phyloP scores from a whole-genome alignment of 2,329 filamentous ascomycete genomes.

The Fusarium zealandicum region DNA sequence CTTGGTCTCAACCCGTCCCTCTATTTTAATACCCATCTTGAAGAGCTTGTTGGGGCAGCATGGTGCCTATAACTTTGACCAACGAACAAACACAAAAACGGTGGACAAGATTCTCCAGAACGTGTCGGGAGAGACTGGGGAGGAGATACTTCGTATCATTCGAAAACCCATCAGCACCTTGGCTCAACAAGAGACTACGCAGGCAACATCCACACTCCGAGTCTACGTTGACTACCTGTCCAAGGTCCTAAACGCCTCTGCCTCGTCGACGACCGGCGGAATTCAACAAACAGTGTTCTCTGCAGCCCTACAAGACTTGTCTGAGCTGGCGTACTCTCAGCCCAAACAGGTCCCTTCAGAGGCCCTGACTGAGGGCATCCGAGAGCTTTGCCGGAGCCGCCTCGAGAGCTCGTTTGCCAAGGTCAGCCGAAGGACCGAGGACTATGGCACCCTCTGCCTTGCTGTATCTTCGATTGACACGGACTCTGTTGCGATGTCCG shows the following conservation, averaged over 20 bases:
- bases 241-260: conserved; percentile 55
- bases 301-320: conserved; percentile 59
- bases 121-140: conserved; percentile 63
- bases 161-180: conserved; percentile 51
- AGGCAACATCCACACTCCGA: conserved; percentile 50
- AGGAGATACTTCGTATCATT: conserved; percentile 58
- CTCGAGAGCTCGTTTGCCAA: conserved; percentile 66
- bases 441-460: conserved; percentile 61
- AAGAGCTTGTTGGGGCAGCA: conserved; percentile 72
- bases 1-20: conserved; percentile 67
- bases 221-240: conserved; percentile 63
- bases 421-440: conserved; percentile 61
- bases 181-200: conserved; percentile 36
- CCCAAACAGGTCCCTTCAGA: conserved; percentile 52
- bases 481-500: conserved; percentile 61
- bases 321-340: conserved; percentile 62
- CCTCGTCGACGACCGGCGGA: conserved; percentile 39
- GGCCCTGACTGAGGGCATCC: conserved; percentile 58
- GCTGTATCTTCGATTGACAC: conserved; percentile 63
- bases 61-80: conserved; percentile 82
- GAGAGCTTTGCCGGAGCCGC: conserved; percentile 62
- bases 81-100: conserved; percentile 84
- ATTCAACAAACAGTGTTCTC: conserved; percentile 45
- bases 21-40: conserved; percentile 67
- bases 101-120: conserved; percentile 75